Conservation (phyloP, 2,329 filamentous ascomycete species). For the Aspergillus hiratsukae region DNA sequence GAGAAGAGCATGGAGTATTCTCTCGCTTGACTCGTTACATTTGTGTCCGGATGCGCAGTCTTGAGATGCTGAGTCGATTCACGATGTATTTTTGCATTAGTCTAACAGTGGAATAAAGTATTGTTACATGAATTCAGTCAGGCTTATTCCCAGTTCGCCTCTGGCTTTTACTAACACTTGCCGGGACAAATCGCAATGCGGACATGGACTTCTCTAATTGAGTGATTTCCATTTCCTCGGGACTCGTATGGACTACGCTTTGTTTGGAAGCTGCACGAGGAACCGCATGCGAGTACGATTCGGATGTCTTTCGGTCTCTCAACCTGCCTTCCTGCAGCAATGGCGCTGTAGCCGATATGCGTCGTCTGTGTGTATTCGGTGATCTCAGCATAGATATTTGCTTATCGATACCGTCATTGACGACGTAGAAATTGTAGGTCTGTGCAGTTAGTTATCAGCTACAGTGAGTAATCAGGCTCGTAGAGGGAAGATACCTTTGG, state of each 20-base stretch:
- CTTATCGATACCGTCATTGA: conserved; percentile 85
- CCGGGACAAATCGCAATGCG: conserved; percentile 41
- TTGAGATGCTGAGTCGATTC: background rate
- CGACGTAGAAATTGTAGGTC: conserved; percentile 82
- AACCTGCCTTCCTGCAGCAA: conserved; percentile 32
- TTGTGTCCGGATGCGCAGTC: background rate
- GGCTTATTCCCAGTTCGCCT: conserved; percentile 14
- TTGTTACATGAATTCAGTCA: conserved; percentile 9
- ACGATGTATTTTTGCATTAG: background rate
- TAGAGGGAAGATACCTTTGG: conserved; percentile 51
- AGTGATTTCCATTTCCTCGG: conserved; percentile 30
- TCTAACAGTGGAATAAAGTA: background rate
- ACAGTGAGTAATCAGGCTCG: background rate
- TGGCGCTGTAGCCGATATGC: conserved; percentile 29
- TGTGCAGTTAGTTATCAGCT: conserved; percentile 14
- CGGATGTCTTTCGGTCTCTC: conserved; percentile 27
- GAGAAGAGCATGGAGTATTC: background rate
- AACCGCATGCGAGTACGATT: conserved; percentile 15
- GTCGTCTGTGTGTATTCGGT: conserved; percentile 27
- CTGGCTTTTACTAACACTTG: conserved; percentile 34
- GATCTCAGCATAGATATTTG: conserved; percentile 68
- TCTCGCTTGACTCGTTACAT: background rate
- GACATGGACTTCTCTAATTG: conserved; percentile 42
- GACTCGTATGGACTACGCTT: background rate
- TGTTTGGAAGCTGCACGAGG: conserved; percentile 1